Conservation (phyloP, 495 filamentous ascomycete species). For the Cercophora sp. region DNA sequence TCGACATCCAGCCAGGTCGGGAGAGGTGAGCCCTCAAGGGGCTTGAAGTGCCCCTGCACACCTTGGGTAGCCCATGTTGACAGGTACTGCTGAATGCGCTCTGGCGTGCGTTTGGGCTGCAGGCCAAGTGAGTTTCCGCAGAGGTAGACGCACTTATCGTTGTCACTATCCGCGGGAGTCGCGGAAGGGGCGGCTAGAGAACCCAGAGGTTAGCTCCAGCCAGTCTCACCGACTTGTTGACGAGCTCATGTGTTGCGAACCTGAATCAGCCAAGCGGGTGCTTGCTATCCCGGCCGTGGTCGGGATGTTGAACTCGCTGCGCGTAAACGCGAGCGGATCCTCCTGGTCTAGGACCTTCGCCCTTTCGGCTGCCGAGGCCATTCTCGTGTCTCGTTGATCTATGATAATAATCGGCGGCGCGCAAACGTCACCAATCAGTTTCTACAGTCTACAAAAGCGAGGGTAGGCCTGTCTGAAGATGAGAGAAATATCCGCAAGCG, state of each 20-base stretch:
- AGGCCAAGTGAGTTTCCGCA: constrained; percentile 96
- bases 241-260: too few relatives aligned
- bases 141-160: constrained; percentile 68
- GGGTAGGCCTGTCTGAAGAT: too few relatives aligned
- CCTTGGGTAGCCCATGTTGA: constrained; percentile 86
- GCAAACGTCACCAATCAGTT: too few relatives aligned
- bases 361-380: constrained; percentile 1
- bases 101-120: constrained; percentile 69
- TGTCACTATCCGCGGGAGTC: constrained; percentile 7
- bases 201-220: constrained; percentile 10
- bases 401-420: too few relatives aligned
- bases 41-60: constrained; percentile 89
- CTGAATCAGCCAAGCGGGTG: constrained; percentile 46
- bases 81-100: constrained; percentile 73
- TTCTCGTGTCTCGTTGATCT: too few relatives aligned
- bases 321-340: constrained; percentile 64
- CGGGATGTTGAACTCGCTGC: constrained; percentile 80
- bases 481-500: too few relatives aligned
- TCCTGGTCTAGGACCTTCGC: constrained; percentile 54
- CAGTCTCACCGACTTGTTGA: too few relatives aligned
- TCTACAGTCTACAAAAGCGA: too few relatives aligned
- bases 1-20: constrained; percentile 81
- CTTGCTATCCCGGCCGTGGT: constrained; percentile 72
- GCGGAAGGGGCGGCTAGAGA: constrained; percentile 6
- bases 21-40: constrained; percentile 69